Conservation (phyloP, 2,329 filamentous ascomycete genomes). For the Cercospora sp. region DNA sequence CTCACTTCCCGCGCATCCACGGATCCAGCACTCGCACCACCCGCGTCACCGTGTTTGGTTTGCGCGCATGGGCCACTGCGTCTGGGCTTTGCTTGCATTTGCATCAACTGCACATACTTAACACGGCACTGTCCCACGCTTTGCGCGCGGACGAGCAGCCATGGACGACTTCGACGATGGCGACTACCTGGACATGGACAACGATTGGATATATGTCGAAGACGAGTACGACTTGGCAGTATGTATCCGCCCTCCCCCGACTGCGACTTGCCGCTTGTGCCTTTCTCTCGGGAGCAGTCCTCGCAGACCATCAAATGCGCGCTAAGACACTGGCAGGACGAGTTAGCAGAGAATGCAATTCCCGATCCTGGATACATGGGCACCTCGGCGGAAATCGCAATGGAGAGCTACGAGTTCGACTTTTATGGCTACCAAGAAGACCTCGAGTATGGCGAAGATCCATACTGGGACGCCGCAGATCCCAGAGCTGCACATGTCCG, state of each 20-base stretch:
- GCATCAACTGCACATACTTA: background rate
- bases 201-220: constrained; percentile 50
- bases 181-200: constrained; percentile 43
- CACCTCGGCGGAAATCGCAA: constrained; percentile 35
- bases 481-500: background rate
- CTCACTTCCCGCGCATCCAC: background rate
- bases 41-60: background rate
- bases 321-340: constrained; percentile 42
- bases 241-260: constrained; percentile 27
- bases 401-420: constrained; percentile 46
- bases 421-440: constrained; percentile 52
- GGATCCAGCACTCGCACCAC: background rate
- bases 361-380: constrained; percentile 44
- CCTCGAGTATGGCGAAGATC: constrained; percentile 50
- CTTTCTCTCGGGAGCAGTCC: background rate
- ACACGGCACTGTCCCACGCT: background rate
- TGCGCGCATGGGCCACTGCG: constrained; percentile 4
- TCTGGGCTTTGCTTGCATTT: background rate
- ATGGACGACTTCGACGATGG: constrained; percentile 41
- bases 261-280: constrained; percentile 17
- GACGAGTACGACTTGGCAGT: constrained; percentile 45
- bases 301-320: background rate
- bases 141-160: background rate
- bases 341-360: constrained; percentile 51
- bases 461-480: constrained; percentile 41